Evolutionary conservation across 345 rosid genomes (phyloP), one percentile per base, ranked within the genome.

Genomic region (Gossypioides kirkii): DNA sequence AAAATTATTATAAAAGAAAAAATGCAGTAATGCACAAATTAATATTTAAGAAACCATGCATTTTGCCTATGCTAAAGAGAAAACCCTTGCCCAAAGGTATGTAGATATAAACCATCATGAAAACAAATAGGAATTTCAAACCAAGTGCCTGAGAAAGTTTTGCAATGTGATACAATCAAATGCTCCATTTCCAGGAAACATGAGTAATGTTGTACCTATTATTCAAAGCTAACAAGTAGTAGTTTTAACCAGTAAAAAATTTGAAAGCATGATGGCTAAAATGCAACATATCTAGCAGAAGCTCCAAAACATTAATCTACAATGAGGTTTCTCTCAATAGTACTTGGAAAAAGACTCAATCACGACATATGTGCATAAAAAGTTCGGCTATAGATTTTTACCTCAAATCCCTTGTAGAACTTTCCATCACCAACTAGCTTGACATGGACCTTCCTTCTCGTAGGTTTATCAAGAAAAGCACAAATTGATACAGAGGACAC

Each of bases 401-500:
- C 98, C 89, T 92, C 86, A 77, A 89, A 94, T 11, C 99, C 99
- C 69, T 75, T 77, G 74, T 92, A 94, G 80, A 84, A 92, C 61
- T 89, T 94, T 36, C 99, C 98, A 20, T 82, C 77, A 41, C 98
- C 98, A n/a, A 88, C 79, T 41, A 89, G 71, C 77, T 92, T 69
- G 69, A 90, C 68, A 32, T 82, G 82, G 77, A 92, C 87, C 84
- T 88, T 88, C 75, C 97, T 74, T 70, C 96, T 82, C 0, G 85
- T 74, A 28, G 94, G 85, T 79, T 95, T 90, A 71, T 92, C 94
- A 61, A 92, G 97, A 2, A 92, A 80, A 72, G 96, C 46, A 55
- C 99, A 92, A 22, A 92, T 95, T 1, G 99, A 94, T 14, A 95
- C 88, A 61, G 99, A 87, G 22, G 92, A 80, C 2, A 83, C 97